phyloP scores from a whole-genome alignment of 2,329 filamentous ascomycete genomes.

The Verticillium nubilum region DNA sequence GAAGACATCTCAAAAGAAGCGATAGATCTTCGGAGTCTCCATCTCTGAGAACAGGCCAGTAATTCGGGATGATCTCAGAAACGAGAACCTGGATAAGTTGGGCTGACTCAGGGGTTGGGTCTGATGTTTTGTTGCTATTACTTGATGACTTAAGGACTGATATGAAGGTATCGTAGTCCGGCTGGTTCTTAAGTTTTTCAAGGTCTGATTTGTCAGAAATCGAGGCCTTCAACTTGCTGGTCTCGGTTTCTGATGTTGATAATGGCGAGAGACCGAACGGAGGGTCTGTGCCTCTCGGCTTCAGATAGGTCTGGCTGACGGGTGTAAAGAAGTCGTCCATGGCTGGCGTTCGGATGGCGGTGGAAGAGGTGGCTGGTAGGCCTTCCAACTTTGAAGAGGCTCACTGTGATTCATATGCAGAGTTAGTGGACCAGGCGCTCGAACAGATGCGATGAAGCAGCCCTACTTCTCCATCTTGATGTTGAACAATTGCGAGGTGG shows the following conservation, averaged over 20 bases:
- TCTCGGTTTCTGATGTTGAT: slow-evolving; percentile 6
- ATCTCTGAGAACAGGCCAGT: slow-evolving; percentile 64
- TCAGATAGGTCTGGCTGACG: slow-evolving; percentile 46
- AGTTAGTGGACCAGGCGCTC: background rate
- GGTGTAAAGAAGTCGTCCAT: slow-evolving; percentile 55
- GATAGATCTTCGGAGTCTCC: slow-evolving; percentile 33
- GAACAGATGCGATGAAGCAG: background rate
- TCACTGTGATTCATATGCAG: no score
- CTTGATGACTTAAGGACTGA: slow-evolving; percentile 47
- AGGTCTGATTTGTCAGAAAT: slow-evolving; percentile 21
- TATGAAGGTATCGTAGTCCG: slow-evolving; percentile 52
- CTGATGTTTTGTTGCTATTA: slow-evolving; percentile 41
- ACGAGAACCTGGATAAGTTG: slow-evolving; percentile 73
- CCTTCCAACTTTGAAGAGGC: no score
- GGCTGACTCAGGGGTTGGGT: slow-evolving; percentile 62
- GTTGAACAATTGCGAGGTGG: background rate
- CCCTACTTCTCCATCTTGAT: background rate
- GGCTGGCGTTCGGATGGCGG: background rate
- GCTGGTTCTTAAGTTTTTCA: slow-evolving; percentile 56
- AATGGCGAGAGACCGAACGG: slow-evolving; percentile 26
- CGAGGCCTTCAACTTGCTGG: background rate
- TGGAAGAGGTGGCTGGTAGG: background rate
- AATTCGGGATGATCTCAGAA: slow-evolving; percentile 70
- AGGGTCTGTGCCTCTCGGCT: slow-evolving; percentile 25
- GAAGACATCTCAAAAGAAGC: slow-evolving; percentile 59